phyloP scores from a whole-genome alignment of 208 protist species.

The Trypanosoma vivax region DNA sequence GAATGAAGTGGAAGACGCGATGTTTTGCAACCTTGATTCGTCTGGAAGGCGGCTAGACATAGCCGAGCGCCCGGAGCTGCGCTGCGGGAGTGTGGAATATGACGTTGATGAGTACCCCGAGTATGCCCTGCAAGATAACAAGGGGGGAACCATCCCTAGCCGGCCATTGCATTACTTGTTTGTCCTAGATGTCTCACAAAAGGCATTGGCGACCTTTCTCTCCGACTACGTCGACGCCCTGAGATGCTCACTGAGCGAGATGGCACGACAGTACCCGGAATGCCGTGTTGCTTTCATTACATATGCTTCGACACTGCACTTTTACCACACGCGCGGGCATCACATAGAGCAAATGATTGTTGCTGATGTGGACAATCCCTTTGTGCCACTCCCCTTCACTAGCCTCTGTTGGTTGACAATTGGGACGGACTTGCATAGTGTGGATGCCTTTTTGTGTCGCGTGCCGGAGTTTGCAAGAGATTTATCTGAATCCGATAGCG shows the following conservation, averaged over 20 bases:
- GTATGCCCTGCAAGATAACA: conserved; percentile 60
- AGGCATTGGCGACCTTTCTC: conserved; percentile 55
- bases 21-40: conserved; percentile 85
- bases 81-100: conserved; percentile 78
- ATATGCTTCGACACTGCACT: conserved; percentile 82
- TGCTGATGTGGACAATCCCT: conserved; percentile 80
- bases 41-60: conserved; percentile 55
- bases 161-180: conserved; percentile 84
- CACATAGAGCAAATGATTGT: conserved; percentile 75
- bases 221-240: conserved; percentile 67
- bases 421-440: conserved; percentile 49
- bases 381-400: conserved; percentile 88
- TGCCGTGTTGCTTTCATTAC: conserved; percentile 86
- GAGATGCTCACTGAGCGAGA: conserved; percentile 47
- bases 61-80: conserved; percentile 55
- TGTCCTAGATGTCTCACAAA: conserved; percentile 69
- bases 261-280: conserved; percentile 61
- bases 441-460: conserved; percentile 57
- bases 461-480: conserved; percentile 36
- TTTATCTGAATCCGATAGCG: conserved; percentile 49
- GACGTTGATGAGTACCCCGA: conserved; percentile 76
- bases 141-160: conserved; percentile 24
- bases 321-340: conserved; percentile 81
- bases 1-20: conserved; percentile 62
- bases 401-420: conserved; percentile 86